phyloP scores from a whole-genome alignment of 2,329 filamentous ascomycete genomes.

The Capronia coronata region DNA sequence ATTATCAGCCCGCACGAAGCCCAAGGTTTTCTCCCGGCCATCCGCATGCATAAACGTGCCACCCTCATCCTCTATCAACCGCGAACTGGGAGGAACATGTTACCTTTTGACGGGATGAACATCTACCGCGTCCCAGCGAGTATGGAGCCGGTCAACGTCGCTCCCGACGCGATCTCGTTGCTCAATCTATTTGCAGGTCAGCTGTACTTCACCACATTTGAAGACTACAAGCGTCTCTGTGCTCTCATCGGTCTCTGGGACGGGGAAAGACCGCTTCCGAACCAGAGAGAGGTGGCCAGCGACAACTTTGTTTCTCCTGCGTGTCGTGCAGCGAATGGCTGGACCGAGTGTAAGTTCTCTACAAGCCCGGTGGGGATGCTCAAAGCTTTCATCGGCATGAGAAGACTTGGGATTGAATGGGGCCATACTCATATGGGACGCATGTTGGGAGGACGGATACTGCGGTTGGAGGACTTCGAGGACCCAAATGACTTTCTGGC shows the following conservation, averaged over 20 bases:
- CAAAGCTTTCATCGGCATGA: constrained; percentile 34
- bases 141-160: constrained; percentile 13
- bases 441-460: constrained; percentile 35
- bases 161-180: constrained; percentile 37
- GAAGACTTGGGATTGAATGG: constrained; percentile 36
- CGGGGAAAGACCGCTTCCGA: constrained; percentile 38
- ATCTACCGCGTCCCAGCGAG: constrained; percentile 39
- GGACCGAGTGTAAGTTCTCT: constrained; percentile 31
- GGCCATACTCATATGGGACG: constrained; percentile 43
- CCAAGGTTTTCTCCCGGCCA: constrained; percentile 41
- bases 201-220: constrained; percentile 52
- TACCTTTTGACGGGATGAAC: constrained; percentile 42
- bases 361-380: constrained; percentile 41
- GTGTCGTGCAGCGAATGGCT: constrained; percentile 26
- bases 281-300: constrained; percentile 25
- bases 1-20: constrained; percentile 59
- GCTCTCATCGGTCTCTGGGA: constrained; percentile 25
- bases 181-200: constrained; percentile 64
- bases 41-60: constrained; percentile 36
- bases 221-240: constrained; percentile 45
- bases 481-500: neutral
- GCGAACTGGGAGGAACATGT: constrained; percentile 36
- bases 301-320: constrained; percentile 30
- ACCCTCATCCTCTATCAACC: constrained; percentile 50
- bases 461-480: constrained; percentile 34